Evolutionary conservation across 2,329 filamentous ascomycete genomes (phyloP), one percentile per base, ranked within the genome.

Genomic region (Microdochium nivale): DNA sequence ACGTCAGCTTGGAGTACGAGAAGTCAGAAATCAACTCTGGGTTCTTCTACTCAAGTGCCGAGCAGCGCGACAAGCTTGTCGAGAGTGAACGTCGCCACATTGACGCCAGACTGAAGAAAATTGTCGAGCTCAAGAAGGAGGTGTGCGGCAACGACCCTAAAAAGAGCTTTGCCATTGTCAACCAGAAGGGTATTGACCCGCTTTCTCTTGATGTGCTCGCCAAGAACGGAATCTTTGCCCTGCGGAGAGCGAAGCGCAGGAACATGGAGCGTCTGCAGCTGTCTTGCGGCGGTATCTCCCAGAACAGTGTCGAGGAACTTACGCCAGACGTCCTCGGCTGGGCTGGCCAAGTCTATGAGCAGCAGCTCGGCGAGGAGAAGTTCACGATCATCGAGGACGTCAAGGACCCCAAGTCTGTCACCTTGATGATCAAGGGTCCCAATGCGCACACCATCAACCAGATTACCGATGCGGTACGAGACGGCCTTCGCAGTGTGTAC

Each of bases 251-350:
- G 40, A 99, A 99, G 86, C 82, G 94, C 70, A 87, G 94, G 67
- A 99, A 99, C 76, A 99, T 99, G 94, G 94, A 99, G 78, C 84
- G 94, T 63, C 77, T 99, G 59, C 94, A 99, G 73, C 83, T 99
- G 57, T 83, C 97, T 55, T 96, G 91, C 66, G 94, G 94, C 53
- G 94, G 94, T 64, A 77, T 80, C 50, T 85, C 94, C 51, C 92
- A 96, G 72, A 99, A 99, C 80, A 96, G 89, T 62, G 92, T 96
- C 4, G 94, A 99, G 40, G 94, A 97, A 63, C 73, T 99, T 55
- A 83, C 85, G 3, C 87, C 90, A 2, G 90, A 95, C 47, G 78
- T 92, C 54, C 84, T 99, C 51, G 94, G 94, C 56, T 99, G 92
- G 91, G 94, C 94, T 50, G 94, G 94, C 51, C 81, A 89, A 48